Percentiles rank a stretch among this genome's conserved stretches.
These are phyloP conservation scores for Globisporangium okanoganense DNA, from an alignment of 352 stramenopile genomes.

Conservation along the genomic window DNA sequence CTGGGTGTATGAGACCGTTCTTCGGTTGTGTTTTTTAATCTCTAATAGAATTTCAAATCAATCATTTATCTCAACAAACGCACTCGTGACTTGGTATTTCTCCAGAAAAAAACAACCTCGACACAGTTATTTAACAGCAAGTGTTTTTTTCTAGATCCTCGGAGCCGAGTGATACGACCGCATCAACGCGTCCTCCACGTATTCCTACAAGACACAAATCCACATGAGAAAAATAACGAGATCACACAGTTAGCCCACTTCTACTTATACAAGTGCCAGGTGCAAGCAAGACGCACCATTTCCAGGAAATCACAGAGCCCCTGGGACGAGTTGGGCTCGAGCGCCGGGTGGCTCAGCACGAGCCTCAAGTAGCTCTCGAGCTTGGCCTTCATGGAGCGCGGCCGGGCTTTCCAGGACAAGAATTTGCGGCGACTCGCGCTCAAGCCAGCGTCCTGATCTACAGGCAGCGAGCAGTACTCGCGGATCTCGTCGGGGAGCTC, in stretches of 20 bases:
- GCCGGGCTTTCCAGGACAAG: constrained; percentile 56
- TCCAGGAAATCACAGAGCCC: constrained; percentile 74
- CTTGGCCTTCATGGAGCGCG: constrained; percentile 58
- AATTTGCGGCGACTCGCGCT: constrained; percentile 23
- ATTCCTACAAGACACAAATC: constrained; percentile 36
- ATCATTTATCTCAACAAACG: too few relatives aligned
- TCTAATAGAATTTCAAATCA: too few relatives aligned
- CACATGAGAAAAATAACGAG: neutral
- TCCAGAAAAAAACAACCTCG: too few relatives aligned
- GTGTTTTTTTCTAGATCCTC: constrained; percentile 8
- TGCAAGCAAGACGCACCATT: constrained; percentile 30
- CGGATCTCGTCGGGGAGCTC: constrained; percentile 51
- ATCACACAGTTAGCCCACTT: neutral
- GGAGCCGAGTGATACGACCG: constrained; percentile 46
- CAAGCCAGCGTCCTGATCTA: constrained; percentile 24
- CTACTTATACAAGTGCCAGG: too few relatives aligned
- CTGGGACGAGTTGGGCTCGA: constrained; percentile 51
- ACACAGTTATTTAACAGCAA: neutral
- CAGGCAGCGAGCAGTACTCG: constrained; percentile 38
- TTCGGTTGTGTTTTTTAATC: too few relatives aligned
- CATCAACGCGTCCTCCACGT: constrained; percentile 41
- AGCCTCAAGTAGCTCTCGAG: constrained; percentile 59
- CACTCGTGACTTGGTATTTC: neutral
- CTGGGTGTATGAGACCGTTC: neutral
- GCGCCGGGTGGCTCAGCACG: constrained; percentile 42